These are phyloP conservation scores for Pseudogymnoascus sp. DNA, from an alignment of 2,329 filamentous ascomycete genomes.

Conservation along the genomic window DNA sequence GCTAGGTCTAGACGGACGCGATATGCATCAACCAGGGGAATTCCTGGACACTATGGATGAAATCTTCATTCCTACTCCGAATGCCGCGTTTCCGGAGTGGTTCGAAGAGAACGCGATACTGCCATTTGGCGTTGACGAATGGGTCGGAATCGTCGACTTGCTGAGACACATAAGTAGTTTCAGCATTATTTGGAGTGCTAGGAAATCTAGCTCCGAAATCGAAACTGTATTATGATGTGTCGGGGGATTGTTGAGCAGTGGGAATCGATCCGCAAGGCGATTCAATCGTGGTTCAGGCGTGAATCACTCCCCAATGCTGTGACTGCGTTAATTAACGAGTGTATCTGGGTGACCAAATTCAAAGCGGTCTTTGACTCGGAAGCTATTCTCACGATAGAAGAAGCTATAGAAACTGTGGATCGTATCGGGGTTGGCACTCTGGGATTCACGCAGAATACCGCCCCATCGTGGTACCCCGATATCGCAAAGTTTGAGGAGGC, in stretches of 20 bases:
- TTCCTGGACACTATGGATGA: background rate
- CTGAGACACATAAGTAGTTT: background rate
- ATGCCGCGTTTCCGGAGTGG: background rate
- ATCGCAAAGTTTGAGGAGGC: background rate
- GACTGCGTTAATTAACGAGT: background rate
- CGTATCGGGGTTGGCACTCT: background rate
- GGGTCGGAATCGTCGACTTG: background rate
- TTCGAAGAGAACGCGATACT: background rate
- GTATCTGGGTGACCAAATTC: background rate
- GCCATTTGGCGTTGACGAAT: background rate
- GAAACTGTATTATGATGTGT: background rate
- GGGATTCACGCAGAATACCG: background rate
- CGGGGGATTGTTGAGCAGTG: background rate
- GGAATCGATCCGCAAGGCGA: background rate
- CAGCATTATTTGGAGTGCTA: background rate
- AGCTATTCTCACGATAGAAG: background rate
- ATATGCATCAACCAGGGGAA: no score
- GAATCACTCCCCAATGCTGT: background rate
- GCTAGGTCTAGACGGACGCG: no score
- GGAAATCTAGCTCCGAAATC: background rate
- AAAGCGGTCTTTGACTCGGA: background rate
- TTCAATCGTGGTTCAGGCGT: background rate
- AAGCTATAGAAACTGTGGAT: background rate
- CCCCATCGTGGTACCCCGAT: background rate
- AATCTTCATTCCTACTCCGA: background rate